Conservation (phyloP, 768 basidiomycete genomes). For the Antrodiella citrinella region DNA sequence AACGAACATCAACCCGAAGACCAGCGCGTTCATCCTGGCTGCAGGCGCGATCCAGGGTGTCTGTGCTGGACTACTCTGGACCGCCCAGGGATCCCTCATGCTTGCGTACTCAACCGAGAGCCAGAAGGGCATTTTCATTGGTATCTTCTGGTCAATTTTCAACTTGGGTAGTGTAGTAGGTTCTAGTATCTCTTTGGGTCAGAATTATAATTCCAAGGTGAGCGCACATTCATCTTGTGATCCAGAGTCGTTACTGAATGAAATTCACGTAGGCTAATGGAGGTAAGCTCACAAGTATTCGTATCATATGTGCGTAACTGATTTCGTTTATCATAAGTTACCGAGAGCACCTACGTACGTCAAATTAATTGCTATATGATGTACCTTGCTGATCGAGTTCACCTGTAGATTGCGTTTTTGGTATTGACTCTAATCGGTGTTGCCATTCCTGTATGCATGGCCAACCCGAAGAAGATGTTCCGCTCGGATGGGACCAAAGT, state of each 20-base stretch:
- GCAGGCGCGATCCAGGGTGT: slow-evolving; percentile 67
- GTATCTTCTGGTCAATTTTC: slow-evolving; percentile 78
- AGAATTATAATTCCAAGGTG: slow-evolving; percentile 58
- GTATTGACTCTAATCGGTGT: slow-evolving; percentile 64
- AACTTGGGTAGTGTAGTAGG: slow-evolving; percentile 76
- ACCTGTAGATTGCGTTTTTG: slow-evolving; percentile 59
- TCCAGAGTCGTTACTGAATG: not conserved
- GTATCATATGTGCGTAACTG: no score
- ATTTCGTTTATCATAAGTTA: no score
- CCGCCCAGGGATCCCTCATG: slow-evolving; percentile 77
- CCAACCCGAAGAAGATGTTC: slow-evolving; percentile 60
- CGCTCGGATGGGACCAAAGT: slow-evolving; percentile 70
- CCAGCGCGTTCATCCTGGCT: slow-evolving; percentile 56
- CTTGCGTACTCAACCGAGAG: slow-evolving; percentile 72
- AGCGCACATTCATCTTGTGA: slow-evolving; percentile 2
- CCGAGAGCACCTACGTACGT: slow-evolving; percentile 70
- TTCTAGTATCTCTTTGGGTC: slow-evolving; percentile 61
- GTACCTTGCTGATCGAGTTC: no score
- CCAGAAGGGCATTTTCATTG: slow-evolving; percentile 70
- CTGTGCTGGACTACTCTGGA: slow-evolving; percentile 68
- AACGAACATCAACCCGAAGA: slow-evolving; percentile 59
- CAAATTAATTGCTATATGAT: not conserved
- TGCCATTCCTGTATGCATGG: slow-evolving; percentile 61
- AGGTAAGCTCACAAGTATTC: not conserved
- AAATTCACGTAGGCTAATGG: not conserved